Evolutionary conservation across 352 stramenopile genomes (phyloP).

Genomic region (Phytophthora hibernalis): DNA sequence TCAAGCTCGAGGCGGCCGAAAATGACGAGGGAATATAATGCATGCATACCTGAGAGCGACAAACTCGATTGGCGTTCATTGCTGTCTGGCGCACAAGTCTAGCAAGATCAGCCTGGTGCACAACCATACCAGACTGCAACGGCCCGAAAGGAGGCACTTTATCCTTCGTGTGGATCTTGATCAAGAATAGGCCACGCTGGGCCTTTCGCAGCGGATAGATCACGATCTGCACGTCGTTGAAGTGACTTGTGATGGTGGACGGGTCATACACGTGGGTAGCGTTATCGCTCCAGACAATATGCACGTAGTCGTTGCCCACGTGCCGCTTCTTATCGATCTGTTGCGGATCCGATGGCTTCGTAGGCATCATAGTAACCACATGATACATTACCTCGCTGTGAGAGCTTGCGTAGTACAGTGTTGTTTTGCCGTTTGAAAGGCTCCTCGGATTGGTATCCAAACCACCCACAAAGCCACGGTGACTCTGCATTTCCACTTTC

Average conservation of each 20-base stretch:
- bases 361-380: slow-evolving; percentile 90
- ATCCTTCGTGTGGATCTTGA: slow-evolving; percentile 86
- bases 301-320: slow-evolving; percentile 89
- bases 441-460: slow-evolving; percentile 84
- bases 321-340: slow-evolving; percentile 92
- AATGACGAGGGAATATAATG: neutral
- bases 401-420: slow-evolving; percentile 83
- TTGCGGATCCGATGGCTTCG: slow-evolving; percentile 75
- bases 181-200: slow-evolving; percentile 73
- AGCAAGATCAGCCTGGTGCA: slow-evolving; percentile 74
- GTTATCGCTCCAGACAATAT: slow-evolving; percentile 91
- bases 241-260: slow-evolving; percentile 89
- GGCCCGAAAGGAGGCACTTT: slow-evolving; percentile 84
- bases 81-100: slow-evolving; percentile 83
- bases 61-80: slow-evolving; percentile 91
- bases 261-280: slow-evolving; percentile 76
- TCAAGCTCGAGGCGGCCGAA: neutral
- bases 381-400: slow-evolving; percentile 91
- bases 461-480: slow-evolving; percentile 79
- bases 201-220: slow-evolving; percentile 76
- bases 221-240: slow-evolving; percentile 90
- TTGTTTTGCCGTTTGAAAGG: slow-evolving; percentile 76
- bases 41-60: slow-evolving; percentile 71
- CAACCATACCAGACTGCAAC: slow-evolving; percentile 85
- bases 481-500: slow-evolving; percentile 71